Base-by-base conservation (phyloP, 2,329 filamentous ascomycete genomes). In the Calonectria pteridis region DNA sequence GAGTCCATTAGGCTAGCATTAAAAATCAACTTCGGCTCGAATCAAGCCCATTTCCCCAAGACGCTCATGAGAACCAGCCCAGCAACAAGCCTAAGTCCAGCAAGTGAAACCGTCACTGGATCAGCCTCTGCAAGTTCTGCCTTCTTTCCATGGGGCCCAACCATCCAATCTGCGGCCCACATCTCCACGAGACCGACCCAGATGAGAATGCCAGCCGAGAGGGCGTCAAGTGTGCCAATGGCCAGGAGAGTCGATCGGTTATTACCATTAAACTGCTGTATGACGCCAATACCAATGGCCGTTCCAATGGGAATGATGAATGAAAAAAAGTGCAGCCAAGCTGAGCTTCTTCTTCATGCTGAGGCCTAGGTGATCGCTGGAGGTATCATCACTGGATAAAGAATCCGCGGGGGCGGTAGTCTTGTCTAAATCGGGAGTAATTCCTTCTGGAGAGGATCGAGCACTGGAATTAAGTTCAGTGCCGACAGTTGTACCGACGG, bases 141-240 rank as follows among this genome's bases (percentile, higher is more conserved):
- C 76, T 80, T 80, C 50, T 81, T 79, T 10, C 84, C 84, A 46
- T 85, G 84, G 11, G 76, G 71, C 23, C 89, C 89, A 1, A 86
- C 86, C 78, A 91, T 89, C 94, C 94, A 96, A 81, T 96, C 94
- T 50, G 89, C 86, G 3, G 93, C 93, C 91, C 92, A 93, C 93
- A 96, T 95, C 85, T 95, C 94, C 0, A 95, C 93, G 1, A 95
- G 84, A 2, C 93, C 93, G 2, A 95, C 93, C 93, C 94, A 96
- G n/a, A 94, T 85, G 37, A 96, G 86, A 55, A 96, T 94, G 33
- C 94, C 94, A 0, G 94, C 93, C 0, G 91, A 94, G 13, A 95
- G 81, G 7, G 94, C 93, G 82, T 96, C 92, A 1, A 96, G 86
- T 0, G 93, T 94, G 0, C 93, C 94, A 43, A 95, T 91, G 3